These are phyloP conservation scores for Pterocarpus santalinus DNA, from an alignment of 306 rosid genomes.

Conservation along the genomic window DNA sequence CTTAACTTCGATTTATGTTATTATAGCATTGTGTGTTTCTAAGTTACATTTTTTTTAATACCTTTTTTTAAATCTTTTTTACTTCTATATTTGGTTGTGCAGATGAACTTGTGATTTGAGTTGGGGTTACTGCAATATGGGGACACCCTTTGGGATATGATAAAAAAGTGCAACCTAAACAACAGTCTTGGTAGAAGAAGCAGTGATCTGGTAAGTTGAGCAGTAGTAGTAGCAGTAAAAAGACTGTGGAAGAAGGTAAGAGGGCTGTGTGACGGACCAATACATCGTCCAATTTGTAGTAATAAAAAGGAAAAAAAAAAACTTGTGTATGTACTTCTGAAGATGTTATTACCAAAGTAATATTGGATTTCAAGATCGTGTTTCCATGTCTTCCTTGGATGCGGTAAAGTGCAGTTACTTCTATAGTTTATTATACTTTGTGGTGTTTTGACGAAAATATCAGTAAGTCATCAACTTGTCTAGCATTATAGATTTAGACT, in stretches of 20 bases:
- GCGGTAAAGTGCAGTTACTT: not conserved
- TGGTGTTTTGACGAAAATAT: no score
- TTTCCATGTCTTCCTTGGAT: constrained; percentile 26
- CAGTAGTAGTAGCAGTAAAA: constrained; percentile 25
- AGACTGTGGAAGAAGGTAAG: not conserved
- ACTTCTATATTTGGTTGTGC: constrained; percentile 17
- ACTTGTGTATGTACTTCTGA: constrained; percentile 3
- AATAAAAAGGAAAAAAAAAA: constrained; percentile 18
- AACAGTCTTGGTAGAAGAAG: constrained; percentile 34
- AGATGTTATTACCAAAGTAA: constrained; percentile 12
- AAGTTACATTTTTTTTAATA: not conserved
- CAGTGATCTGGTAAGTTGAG: constrained; percentile 20
- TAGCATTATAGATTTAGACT: not conserved
- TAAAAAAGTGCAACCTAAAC: constrained; percentile 35
- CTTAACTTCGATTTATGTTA: not conserved
- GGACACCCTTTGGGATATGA: constrained; percentile 40
- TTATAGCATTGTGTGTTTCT: not conserved
- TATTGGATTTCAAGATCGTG: constrained; percentile 34
- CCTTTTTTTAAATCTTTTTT: not conserved
- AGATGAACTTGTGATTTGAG: constrained; percentile 47
- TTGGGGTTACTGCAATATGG: constrained; percentile 32
- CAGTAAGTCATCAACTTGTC: no score
- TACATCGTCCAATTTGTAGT: constrained; percentile 40
- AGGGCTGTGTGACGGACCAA: constrained; percentile 30
- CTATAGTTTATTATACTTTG: no score